These are phyloP conservation scores for Monosporascus ibericus DNA, from an alignment of 2,329 filamentous ascomycete species.

Conservation along the genomic window DNA sequence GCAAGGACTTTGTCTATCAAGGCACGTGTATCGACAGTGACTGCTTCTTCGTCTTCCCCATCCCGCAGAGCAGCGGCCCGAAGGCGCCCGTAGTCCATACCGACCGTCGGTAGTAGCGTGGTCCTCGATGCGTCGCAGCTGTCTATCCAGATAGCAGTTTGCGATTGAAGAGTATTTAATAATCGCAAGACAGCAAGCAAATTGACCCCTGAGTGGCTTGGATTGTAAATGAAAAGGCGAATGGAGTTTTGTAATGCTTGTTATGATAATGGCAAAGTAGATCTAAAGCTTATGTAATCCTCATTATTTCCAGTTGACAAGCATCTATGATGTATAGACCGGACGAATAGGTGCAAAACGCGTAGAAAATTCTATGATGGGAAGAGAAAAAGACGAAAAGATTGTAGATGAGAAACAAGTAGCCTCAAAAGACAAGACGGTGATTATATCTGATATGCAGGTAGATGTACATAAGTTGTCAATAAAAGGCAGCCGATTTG, in stretches of 20 bases:
- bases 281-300: neutral
- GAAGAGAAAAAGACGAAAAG: neutral
- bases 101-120: conserved; percentile 4
- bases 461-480: neutral
- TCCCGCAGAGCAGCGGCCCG: conserved; percentile 81
- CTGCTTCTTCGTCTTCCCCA: conserved; percentile 88
- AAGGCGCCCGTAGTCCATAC: conserved; percentile 69
- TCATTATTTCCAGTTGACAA: neutral
- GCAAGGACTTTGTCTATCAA: conserved; percentile 97
- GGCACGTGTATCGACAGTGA: conserved; percentile 94
- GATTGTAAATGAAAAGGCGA: neutral
- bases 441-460: neutral
- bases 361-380: neutral
- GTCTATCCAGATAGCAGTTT: conserved; percentile 2
- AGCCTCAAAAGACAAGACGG: neutral
- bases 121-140: neutral
- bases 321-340: neutral
- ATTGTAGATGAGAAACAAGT: neutral
- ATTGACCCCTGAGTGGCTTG: neutral
- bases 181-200: neutral
- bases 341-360: neutral
- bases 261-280: neutral
- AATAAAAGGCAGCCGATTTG: neutral
- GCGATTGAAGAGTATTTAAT: conserved; percentile 7
- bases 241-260: neutral